Evolutionary conservation across 2,329 filamentous ascomycete genomes (phyloP), one percentile per base, ranked within the genome.

Genomic region (Trichoderma gracile): DNA sequence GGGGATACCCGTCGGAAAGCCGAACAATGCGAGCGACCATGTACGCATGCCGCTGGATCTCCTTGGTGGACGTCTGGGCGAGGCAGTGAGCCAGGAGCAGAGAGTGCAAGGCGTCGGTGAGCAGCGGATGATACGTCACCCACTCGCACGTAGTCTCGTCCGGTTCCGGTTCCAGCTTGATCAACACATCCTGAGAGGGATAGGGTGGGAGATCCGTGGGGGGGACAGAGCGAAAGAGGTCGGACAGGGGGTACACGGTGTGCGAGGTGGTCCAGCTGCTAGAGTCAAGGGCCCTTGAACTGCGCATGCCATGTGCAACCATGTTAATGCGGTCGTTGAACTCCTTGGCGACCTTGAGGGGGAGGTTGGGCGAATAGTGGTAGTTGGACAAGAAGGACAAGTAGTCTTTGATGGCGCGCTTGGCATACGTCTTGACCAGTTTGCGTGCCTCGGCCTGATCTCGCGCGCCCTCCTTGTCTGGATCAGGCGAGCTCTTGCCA

Each of bases 41-140:
- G 78, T 92, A 84, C 0, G 91, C 90, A 73, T 95, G 91, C 42
- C 91, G 89, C 56, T 88, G 85, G 40, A 93, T 84, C 74, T 95
- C 91, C 70, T 90, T 92, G 12, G 85, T 76, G 0, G 91, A 90
- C 0, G 92, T 96, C 75, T 94, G 91, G 8, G 91, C 78, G 10
- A 96, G 84, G n/a, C 85, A 85, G 75, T 96, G 92, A 69, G 88
- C 90, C 46, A 96, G 84, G 9, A 96, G 85, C 1, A 95, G 77
- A 5, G 87, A 89, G 74, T 96, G 91, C 0, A 96, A 82, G 1
- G 89, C 89, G 68, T 96, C 92, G 7, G 87, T 87, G 12, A 96
- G 81, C 9, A 95, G 82, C 0, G 92, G 92, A 71, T 96, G 92
- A 73, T 92, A 95, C 1, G 91, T 95, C 30, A 72, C 68, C 60